Evolutionary conservation across 805 yeast species (phyloP).

Genomic region (Brettanomyces naardenensis): DNA sequence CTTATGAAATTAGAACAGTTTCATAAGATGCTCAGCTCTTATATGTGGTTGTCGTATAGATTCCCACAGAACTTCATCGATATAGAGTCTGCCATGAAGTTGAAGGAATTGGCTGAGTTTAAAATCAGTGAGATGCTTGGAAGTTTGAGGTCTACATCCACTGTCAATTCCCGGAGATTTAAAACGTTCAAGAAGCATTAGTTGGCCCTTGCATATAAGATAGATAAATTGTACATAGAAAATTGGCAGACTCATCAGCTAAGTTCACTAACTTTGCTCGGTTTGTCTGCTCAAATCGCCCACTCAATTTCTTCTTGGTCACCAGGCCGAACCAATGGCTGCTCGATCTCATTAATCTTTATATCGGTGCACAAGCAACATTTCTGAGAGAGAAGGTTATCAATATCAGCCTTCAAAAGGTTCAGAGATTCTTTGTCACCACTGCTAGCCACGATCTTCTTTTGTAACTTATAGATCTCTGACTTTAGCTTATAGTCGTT

Average conservation of each 20-base stretch:
- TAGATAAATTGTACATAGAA: neutral
- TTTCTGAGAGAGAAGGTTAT: conserved; percentile 48
- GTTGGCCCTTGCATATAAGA: no score
- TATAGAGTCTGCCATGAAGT: conserved; percentile 60
- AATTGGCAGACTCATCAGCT: neutral
- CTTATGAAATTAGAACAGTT: conserved; percentile 46
- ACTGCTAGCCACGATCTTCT: conserved; percentile 31
- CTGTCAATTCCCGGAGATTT: conserved; percentile 10
- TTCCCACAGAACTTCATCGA: conserved; percentile 80
- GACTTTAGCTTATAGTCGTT: conserved; percentile 63
- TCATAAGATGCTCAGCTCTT: conserved; percentile 61
- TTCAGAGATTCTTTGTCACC: conserved; percentile 22
- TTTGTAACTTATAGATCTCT: conserved; percentile 47
- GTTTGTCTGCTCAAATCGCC: conserved; percentile 22
- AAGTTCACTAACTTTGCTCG: neutral
- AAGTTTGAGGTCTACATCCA: conserved; percentile 18
- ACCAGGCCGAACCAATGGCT: conserved; percentile 40
- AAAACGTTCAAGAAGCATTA: conserved; percentile 9
- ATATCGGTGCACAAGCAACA: conserved; percentile 75
- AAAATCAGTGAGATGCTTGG: conserved; percentile 44
- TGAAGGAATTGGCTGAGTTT: conserved; percentile 63
- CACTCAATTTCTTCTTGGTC: conserved; percentile 38
- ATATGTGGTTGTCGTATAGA: conserved; percentile 80
- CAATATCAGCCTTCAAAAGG: conserved; percentile 40
- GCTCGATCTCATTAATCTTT: conserved; percentile 62